Evolutionary conservation across 768 basidiomycete species (phyloP), one percentile per base, ranked within the genome.

Genomic region (Chiua virens): DNA sequence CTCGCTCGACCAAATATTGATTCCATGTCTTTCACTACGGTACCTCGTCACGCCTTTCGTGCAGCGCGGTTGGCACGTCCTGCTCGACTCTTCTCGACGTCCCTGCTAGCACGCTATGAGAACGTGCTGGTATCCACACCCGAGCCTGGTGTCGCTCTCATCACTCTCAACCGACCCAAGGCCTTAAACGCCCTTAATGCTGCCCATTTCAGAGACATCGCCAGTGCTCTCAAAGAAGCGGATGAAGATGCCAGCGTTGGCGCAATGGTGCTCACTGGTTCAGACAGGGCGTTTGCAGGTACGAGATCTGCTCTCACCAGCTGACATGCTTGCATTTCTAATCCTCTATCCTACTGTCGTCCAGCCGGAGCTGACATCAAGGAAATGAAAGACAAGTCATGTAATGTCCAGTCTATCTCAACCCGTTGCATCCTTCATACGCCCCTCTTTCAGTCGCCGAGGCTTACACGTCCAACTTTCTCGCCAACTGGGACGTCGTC

Each of bases 361-460:
- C 40, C 49, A 93, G 94, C 94, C 61, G 94, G 96, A 3, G 96
- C 96, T 20, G 96, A 99, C 71, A 98, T 99, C 73, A 98, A 97
- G 74, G 94, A 98, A 73, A 98, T 98, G 96, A 94, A 93, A 71
- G 91, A 95, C 73, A 94, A 95, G 72, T 75, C 85, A 52, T 97
- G 92, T 93, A 62, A 64, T n/a, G 82, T 71, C 23, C 14, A 10
- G 6, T 20, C 15, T 25, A 10, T 32, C 9, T 14, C 18, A 11
- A 2, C 5, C 15, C 28, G n/a, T 34, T 8, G 8, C 42, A 10
- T 49, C 20, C 15, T 21, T 52, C 40, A 49, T 7, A 25, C 27
- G 11, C 20, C 42, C 21, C 14, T 17, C 20, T 37, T 28, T 22
- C 63, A 93, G 92, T 85, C 64, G 75, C 87, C n/a, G 90, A 95